phyloP scores from a whole-genome alignment of 345 rosid genomes.

The Laguncularia racemosa region DNA sequence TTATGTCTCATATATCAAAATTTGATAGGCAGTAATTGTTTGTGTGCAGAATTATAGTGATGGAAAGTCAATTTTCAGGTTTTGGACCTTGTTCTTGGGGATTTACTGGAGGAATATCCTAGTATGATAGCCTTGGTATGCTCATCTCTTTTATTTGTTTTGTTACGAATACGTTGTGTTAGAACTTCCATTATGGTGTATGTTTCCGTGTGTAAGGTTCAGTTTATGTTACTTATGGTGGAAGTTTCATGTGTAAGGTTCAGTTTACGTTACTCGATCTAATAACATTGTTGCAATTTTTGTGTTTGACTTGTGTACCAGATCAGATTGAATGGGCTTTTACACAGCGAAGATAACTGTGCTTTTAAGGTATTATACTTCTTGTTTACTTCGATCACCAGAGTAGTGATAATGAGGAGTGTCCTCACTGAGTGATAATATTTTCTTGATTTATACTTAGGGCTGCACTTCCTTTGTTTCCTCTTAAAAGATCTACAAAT shows the following conservation, averaged over 20 bases:
- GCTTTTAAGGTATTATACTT: slow-evolving; percentile 59
- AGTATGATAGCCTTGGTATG: slow-evolving; percentile 71
- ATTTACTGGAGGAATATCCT: slow-evolving; percentile 57
- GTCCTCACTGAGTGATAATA: too few species aligned
- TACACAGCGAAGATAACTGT: slow-evolving; percentile 74
- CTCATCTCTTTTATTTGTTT: not conserved
- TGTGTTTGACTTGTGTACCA: slow-evolving; percentile 26
- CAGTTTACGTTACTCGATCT: not conserved
- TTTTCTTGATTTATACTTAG: too few species aligned
- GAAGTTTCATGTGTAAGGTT: not conserved
- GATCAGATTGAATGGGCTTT: slow-evolving; percentile 83
- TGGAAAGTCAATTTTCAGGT: slow-evolving; percentile 32
- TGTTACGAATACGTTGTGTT: too few species aligned
- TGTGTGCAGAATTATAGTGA: not conserved
- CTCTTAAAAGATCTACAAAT: not conserved
- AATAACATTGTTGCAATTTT: not conserved
- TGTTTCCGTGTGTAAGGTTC: not conserved
- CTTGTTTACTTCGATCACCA: not conserved
- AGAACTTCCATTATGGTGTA: not conserved
- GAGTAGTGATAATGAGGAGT: too few species aligned
- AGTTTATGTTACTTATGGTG: not conserved
- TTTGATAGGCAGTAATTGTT: not conserved
- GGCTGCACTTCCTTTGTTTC: not conserved
- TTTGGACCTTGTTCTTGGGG: slow-evolving; percentile 72
- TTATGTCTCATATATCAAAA: not conserved